Evolutionary conservation across 2,329 filamentous ascomycete species (phyloP), one percentile per base, ranked within the genome.

Genomic region (Kalaharituber pfeilii): DNA sequence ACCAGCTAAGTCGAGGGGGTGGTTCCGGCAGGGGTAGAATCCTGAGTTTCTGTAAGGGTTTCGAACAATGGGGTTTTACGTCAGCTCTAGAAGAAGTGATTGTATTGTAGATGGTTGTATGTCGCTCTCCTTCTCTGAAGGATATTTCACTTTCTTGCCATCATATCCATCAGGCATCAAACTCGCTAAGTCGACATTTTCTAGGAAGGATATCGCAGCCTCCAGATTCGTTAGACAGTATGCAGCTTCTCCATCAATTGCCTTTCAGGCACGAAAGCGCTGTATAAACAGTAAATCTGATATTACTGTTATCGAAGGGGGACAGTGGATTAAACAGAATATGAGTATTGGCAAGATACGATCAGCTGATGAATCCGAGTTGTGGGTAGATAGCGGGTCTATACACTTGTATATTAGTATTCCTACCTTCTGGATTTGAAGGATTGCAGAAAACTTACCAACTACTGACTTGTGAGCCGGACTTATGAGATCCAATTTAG

Each of bases 291-390:
- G 80, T n/a, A 93, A 73, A 66, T 98, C 93, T 71, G 89, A 96
- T 65, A 94, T 86, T 53, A 88, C 82, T 67, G 88, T 85, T 49
- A 96, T 81, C 67, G 91, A 84, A 0, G 88, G 84, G 0, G 86
- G 82, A 45, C 88, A 82, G 2, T 87, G 95, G 66, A 98, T 93
- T 57, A 98, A 76, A 0, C 87, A 86, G 70, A 94, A 98, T 58
- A 98, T 98, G 59, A 98, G 75, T 68, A 94, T 94, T 0, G 91
- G 91, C 67, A 98, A 80, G 53, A 98, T 93, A 69, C 96, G 91
- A 66, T 98, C 91, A 2, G 91, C 91, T 1, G 91, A 96, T 0
- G 91, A 94, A 0, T 88, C 77, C 7, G 79, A 77, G 53, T 81
- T 75, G 20, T 81, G 69, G 53, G 77, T 75, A 15, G 78, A 80